A percentile compares a stretch with the other conserved stretches of the same genome.
These are phyloP conservation scores for Xylaria polymorpha DNA, from an alignment of 2,329 filamentous ascomycete species.

Conservation along the genomic window DNA sequence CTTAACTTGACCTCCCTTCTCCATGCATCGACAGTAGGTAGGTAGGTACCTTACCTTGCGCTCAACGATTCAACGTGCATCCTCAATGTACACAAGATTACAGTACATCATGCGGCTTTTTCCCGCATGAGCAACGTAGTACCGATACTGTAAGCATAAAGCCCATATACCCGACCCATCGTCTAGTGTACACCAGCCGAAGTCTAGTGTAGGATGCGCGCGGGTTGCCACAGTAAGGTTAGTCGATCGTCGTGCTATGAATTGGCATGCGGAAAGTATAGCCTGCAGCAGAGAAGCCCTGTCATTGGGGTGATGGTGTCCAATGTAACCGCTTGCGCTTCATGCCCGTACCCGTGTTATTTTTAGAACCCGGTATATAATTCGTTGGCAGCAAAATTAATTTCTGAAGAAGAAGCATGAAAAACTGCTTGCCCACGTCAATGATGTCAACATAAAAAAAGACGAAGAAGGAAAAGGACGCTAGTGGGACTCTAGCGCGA, in stretches of 20 bases:
- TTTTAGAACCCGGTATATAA: not conserved
- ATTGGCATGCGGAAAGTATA: not conserved
- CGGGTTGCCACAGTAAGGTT: not conserved
- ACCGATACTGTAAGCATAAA: too few species aligned
- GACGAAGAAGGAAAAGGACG: not conserved
- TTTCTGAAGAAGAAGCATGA: not conserved
- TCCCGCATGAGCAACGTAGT: not conserved
- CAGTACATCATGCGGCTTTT: not conserved
- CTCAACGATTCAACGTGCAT: not conserved
- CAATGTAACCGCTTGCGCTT: not conserved
- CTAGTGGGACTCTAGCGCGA: too few species aligned
- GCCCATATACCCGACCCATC: not conserved
- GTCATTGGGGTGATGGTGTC: not conserved
- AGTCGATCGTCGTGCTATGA: not conserved
- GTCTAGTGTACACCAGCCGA: not conserved
- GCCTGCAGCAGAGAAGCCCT: not conserved
- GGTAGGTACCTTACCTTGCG: not conserved
- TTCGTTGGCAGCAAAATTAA: not conserved
- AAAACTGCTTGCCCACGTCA: not conserved
- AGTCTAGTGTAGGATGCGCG: not conserved
- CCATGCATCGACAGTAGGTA: not conserved
- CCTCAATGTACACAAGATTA: not conserved
- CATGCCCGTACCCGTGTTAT: not conserved
- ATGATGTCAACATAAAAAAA: not conserved
- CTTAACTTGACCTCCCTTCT: slow-evolving; percentile 18